Conservation (phyloP, 2,329 filamentous ascomycete species). For the Thielaviopsis populi region DNA sequence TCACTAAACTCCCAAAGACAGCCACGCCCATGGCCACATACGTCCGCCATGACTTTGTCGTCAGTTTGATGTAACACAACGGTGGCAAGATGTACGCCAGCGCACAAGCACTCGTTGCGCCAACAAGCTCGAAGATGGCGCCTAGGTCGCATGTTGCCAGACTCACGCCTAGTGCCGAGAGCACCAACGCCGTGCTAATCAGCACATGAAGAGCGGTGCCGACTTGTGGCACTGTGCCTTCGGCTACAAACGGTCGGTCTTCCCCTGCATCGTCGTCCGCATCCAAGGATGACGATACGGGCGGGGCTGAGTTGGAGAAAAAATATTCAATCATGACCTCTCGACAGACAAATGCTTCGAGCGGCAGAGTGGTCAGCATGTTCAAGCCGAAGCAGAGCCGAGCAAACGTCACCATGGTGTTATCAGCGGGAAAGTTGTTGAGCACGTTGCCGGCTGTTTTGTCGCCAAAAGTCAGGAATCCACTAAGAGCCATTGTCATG, state of each 20-base stretch:
- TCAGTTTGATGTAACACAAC: slow-evolving; percentile 87
- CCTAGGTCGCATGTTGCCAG: slow-evolving; percentile 87
- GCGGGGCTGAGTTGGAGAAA: slow-evolving; percentile 28
- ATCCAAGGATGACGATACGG: neutral
- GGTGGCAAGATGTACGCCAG: slow-evolving; percentile 92
- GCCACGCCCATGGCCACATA: slow-evolving; percentile 58
- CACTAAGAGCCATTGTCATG: slow-evolving; percentile 70
- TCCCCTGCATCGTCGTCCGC: slow-evolving; percentile 8
- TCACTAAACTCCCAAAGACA: slow-evolving; percentile 63
- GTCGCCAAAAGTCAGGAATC: slow-evolving; percentile 87
- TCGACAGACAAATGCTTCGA: slow-evolving; percentile 94
- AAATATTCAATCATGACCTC: slow-evolving; percentile 90
- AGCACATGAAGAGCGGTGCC: slow-evolving; percentile 65
- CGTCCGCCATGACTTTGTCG: slow-evolving; percentile 58
- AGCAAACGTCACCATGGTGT: slow-evolving; percentile 86
- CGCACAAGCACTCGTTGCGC: slow-evolving; percentile 84
- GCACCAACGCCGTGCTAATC: slow-evolving; percentile 71
- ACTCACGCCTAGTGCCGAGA: slow-evolving; percentile 59
- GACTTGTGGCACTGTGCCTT: slow-evolving; percentile 14
- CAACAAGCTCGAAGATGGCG: slow-evolving; percentile 88
- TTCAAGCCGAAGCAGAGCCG: slow-evolving; percentile 93
- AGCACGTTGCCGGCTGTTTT: slow-evolving; percentile 87
- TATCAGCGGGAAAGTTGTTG: slow-evolving; percentile 90
- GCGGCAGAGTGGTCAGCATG: slow-evolving; percentile 92
- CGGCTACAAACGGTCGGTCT: slow-evolving; percentile 14